Conservation (phyloP, 202 grass and related monocot species). For the Cymbopogon flexuosus region DNA sequence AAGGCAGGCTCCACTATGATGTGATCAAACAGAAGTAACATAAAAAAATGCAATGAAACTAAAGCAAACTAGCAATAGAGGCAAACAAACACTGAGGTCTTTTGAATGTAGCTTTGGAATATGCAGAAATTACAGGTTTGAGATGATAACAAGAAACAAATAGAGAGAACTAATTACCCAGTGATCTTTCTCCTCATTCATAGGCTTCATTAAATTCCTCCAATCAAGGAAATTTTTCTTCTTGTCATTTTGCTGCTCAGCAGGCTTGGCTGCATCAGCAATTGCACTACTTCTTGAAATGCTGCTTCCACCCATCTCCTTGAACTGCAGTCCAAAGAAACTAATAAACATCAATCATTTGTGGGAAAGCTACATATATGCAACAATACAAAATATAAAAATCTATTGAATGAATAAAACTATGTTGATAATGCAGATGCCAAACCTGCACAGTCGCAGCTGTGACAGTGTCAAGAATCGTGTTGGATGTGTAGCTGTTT, state of each 20-base stretch:
- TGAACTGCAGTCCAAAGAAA: conserved; percentile 50
- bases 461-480: conserved; percentile 89
- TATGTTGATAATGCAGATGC: not conserved
- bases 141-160: not conserved
- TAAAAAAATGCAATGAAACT: not conserved
- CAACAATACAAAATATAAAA: conserved; percentile 13
- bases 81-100: not conserved
- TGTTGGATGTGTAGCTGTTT: conserved; percentile 90
- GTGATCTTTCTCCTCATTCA: conserved; percentile 92
- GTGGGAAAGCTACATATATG: not conserved
- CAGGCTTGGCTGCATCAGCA: conserved; percentile 51
- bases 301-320: conserved; percentile 82
- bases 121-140: not conserved
- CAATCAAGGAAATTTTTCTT: conserved; percentile 80
- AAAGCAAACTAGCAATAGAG: not conserved
- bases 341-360: not conserved
- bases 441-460: conserved; percentile 87
- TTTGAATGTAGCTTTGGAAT: not conserved
- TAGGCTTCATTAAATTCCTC: conserved; percentile 86
- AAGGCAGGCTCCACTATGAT: not conserved
- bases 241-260: conserved; percentile 68
- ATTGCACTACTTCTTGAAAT: conserved; percentile 51
- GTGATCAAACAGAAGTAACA: not conserved
- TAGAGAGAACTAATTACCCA: conserved; percentile 55
- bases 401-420: not conserved